Evolutionary conservation across 768 basidiomycete species (phyloP).

Genomic region (Tulasnella sp.): DNA sequence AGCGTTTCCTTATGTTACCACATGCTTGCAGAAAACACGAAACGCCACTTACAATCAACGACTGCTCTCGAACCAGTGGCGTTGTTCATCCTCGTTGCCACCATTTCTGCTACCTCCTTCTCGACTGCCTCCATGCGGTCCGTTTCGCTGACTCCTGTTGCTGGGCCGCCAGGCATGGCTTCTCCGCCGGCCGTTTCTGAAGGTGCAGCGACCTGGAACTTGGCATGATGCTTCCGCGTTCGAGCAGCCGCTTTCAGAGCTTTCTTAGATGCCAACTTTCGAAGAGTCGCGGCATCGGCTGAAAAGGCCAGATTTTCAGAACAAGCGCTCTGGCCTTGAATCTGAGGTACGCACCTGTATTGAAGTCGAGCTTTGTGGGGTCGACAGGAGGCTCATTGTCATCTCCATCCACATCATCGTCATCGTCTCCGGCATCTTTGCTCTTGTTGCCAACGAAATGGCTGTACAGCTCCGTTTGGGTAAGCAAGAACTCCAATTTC

Average conservation of each 20-base stretch:
- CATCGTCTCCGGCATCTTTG: constrained; percentile 51
- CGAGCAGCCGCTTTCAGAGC: constrained; percentile 24
- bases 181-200: background rate
- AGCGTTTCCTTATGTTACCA: background rate
- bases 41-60: constrained; percentile 61
- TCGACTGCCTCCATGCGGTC: constrained; percentile 41
- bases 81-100: constrained; percentile 29
- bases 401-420: constrained; percentile 46
- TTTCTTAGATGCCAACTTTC: constrained; percentile 23
- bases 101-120: constrained; percentile 39
- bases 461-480: constrained; percentile 96
- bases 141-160: background rate
- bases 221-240: constrained; percentile 22
- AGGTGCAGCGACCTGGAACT: constrained; percentile 24
- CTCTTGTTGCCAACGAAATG: constrained; percentile 97
- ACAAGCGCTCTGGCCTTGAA: background rate
- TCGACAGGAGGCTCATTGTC: constrained; percentile 11
- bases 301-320: background rate
- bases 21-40: background rate
- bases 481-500: constrained; percentile 97
- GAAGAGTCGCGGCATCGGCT: constrained; percentile 26
- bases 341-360: constrained; percentile 39
- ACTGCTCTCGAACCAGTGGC: constrained; percentile 45
- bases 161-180: background rate
- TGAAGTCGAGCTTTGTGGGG: constrained; percentile 31